Evolutionary conservation across 1,284 basidiomycete genomes (phyloP).

Genomic region (Psilocybe mexicana): DNA sequence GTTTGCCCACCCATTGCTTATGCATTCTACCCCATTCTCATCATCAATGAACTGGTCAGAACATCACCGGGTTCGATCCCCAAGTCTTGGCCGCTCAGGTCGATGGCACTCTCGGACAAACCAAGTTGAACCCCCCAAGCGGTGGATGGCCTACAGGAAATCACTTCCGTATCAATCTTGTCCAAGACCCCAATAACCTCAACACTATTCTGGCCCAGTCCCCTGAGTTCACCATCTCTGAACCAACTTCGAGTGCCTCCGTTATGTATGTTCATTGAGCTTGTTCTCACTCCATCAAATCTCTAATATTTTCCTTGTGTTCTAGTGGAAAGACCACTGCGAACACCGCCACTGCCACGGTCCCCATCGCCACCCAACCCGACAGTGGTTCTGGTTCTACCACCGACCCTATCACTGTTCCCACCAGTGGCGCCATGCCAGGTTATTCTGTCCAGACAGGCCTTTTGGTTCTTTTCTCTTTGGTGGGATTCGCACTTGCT

Average conservation of each 20-base stretch:
- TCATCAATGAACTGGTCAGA: constrained; percentile 9
- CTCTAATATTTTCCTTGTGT: background rate
- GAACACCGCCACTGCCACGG: constrained; percentile 11
- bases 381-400: constrained; percentile 18
- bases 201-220: constrained; percentile 68
- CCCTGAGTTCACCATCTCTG: constrained; percentile 50
- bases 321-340: background rate
- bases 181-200: constrained; percentile 45
- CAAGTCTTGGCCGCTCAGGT: constrained; percentile 54
- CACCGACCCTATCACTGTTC: constrained; percentile 24
- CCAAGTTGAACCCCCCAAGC: constrained; percentile 49
- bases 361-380: constrained; percentile 9
- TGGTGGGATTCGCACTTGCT: constrained; percentile 21
- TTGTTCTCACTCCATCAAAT: too few relatives aligned
- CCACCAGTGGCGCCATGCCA: constrained; percentile 16
- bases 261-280: constrained; percentile 6
- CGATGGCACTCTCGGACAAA: constrained; percentile 38
- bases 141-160: constrained; percentile 58
- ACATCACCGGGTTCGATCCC: constrained; percentile 19
- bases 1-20: constrained; percentile 30
- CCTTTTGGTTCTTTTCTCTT: constrained; percentile 20
- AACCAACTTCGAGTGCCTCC: constrained; percentile 2
- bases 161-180: constrained; percentile 70
- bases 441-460: constrained; percentile 13
- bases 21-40: background rate